Evolutionary conservation across 148 eudicot species (phyloP), one percentile per base, ranked within the genome.

Genomic region (Dianthus caryophyllus): DNA sequence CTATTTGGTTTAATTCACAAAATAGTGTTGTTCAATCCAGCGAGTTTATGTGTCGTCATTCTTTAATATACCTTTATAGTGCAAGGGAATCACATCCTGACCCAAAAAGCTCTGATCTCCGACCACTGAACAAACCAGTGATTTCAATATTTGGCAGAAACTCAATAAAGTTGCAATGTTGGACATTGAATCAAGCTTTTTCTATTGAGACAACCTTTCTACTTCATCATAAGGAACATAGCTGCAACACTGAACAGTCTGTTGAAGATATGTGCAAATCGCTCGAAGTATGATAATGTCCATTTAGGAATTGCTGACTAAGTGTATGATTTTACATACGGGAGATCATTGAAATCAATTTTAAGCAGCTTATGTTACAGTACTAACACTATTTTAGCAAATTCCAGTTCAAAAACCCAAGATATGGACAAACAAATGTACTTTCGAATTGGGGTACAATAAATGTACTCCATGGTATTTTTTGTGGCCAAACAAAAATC

Each of bases 191-290:
- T 85, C 97, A n/a, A 85, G 81, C 77, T 74, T 90, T 61, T 95
- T 95, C 31, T 78, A 93, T 18, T 95, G 99, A 97, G 83, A 78
- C 75, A 82, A 77, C 78, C 97, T 95, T 71, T 95, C 93, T 65
- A 90, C 93, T 95, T 78, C 96, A 90, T 78, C 99, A 85, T 74
- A 83, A 93, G 48, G 97, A 95, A 77, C 88, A 88, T 71, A 83
- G 88, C 74, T 77, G 86, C 76, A 81, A 88, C 82, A 76, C 77
- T 49, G 99, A 94, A 17, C 88, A 78, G 48, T 83, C 97, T 61
- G 99, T 90, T 56, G 99, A 94, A 75, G 99, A 95, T 61, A 83
- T 80, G 80, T 80, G 78, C 80, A 94, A 85, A 77, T 70, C 96
- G 61, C 75, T 88, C 43, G 99, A 95, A 97, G 99, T 95, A 70